Evolutionary conservation across 163 green algal genomes (phyloP), one percentile per base, ranked within the genome.

Genomic region (Chlorella variabilis): DNA sequence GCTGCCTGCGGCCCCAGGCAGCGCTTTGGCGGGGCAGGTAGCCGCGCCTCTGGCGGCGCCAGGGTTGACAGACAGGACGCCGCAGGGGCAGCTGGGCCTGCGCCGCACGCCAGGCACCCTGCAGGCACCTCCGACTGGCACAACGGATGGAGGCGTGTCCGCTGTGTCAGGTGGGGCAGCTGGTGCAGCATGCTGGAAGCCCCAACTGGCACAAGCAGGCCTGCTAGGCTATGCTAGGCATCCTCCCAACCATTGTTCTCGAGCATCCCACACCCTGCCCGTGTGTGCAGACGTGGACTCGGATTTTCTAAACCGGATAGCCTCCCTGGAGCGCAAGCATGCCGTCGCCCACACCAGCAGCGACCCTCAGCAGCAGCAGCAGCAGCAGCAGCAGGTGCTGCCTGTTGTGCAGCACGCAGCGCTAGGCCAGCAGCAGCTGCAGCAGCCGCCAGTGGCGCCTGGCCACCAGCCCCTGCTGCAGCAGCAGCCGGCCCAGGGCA

Each of bases 241-340:
- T n/a, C n/a, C n/a, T n/a, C n/a, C n/a, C n/a, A n/a, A n/a, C 45
- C 45, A 23, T 54, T 54, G 45, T 54, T 23, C 11, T 54, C 15
- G 45, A 45, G 31, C 34, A 49, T 23, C 33, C 23, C 18, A 63
- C 18, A 27, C n/a, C n/a, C n/a, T n/a, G n/a, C n/a, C n/a, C n/a
- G n/a, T n/a, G n/a, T n/a, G n/a, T n/a, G 18, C 74, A 73, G 75
- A 81, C 36, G n/a, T 83, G 49, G 77, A 83, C 20, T 76, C 81
- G 0, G 79, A 77, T 0, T 78, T 90, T 58, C 20, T 88, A 25
- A 71, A 80, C 6, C 75, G 66, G 23, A 68, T 90, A 0, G 80
- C 84, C 31, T 86, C 79, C 1, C 17, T 88, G 6, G 85, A 89
- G 38, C 61, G 82, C 5, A 70, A 83, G 49, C 17, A 27, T n/a